A percentile compares a stretch with the other conserved stretches of the same genome.
phyloP scores from a whole-genome alignment of 805 yeast genomes.

The Kurtzmaniella fragi region DNA sequence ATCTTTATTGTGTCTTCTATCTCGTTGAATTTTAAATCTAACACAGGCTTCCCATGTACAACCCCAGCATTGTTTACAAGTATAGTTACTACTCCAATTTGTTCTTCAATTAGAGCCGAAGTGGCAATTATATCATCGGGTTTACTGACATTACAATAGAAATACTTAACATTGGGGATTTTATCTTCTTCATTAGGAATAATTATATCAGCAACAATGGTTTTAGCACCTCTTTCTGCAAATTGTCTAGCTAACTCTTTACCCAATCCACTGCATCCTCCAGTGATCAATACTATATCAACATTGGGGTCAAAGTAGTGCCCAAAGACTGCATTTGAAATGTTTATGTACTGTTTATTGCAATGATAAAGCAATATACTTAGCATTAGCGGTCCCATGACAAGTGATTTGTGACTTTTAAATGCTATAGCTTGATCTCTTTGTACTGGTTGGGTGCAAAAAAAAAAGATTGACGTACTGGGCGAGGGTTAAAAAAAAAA shows the following conservation, averaged over 20 bases:
- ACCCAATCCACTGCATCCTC: constrained; percentile 83
- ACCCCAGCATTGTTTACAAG: constrained; percentile 87
- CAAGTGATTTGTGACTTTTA: no score
- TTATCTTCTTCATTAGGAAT: constrained; percentile 32
- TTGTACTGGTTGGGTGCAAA: no score
- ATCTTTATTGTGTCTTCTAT: constrained; percentile 60
- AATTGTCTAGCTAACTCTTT: constrained; percentile 50
- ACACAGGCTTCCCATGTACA: constrained; percentile 50
- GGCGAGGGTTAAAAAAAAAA: no score
- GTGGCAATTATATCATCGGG: constrained; percentile 37
- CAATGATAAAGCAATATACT: constrained; percentile 7
- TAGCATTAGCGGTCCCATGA: constrained; percentile 3
- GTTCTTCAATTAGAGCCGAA: constrained; percentile 36
- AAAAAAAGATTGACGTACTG: no score
- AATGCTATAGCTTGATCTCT: no score
- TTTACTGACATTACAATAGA: constrained; percentile 66
- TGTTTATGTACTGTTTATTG: constrained; percentile 18
- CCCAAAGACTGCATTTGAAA: constrained; percentile 43
- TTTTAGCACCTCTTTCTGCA: constrained; percentile 37
- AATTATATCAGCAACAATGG: constrained; percentile 62
- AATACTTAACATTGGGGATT: constrained; percentile 45
- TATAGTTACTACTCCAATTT: constrained; percentile 58
- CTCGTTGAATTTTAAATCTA: constrained; percentile 51
- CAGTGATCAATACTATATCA: constrained; percentile 75
- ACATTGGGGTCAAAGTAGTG: constrained; percentile 44